phyloP scores from a whole-genome alignment of 2,329 filamentous ascomycete species.

The Aspergillus pseudoglaucus region DNA sequence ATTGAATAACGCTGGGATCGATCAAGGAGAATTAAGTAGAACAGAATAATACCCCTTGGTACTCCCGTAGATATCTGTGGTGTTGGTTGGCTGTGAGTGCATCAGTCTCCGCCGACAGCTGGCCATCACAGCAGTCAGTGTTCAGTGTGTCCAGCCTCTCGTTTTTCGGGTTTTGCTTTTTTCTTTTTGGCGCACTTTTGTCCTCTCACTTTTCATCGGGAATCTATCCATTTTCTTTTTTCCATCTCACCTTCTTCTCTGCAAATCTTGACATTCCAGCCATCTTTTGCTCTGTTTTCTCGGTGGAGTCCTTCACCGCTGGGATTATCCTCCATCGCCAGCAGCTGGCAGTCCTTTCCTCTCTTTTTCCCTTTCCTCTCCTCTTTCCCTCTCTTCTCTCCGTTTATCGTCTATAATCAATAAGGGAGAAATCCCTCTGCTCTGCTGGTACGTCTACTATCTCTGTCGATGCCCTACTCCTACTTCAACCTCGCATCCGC shows the following conservation, averaged over 20 bases:
- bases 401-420: background rate
- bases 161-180: slow-evolving; percentile 9
- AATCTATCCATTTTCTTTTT: slow-evolving; percentile 2
- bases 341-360: background rate
- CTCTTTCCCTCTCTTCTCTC: background rate
- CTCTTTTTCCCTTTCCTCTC: background rate
- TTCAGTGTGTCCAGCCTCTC: background rate
- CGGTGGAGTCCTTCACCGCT: slow-evolving; percentile 1
- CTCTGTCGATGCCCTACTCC: background rate
- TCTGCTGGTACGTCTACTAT: slow-evolving; percentile 20
- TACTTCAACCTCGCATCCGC: slow-evolving; percentile 1
- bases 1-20: no score
- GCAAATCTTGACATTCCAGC: slow-evolving; percentile 8
- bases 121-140: no score
- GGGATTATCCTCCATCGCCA: background rate
- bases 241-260: slow-evolving; percentile 5
- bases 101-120: no score
- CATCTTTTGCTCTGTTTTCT: slow-evolving; percentile 2
- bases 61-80: no score
- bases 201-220: background rate
- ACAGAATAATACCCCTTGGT: no score
- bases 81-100: no score
- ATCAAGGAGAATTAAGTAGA: no score
- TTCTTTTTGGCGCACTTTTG: background rate
- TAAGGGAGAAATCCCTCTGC: background rate